Evolutionary conservation across 257 asterid genomes (phyloP), one percentile per base, ranked within the genome.

Genomic region (Plectranthus barbatus): DNA sequence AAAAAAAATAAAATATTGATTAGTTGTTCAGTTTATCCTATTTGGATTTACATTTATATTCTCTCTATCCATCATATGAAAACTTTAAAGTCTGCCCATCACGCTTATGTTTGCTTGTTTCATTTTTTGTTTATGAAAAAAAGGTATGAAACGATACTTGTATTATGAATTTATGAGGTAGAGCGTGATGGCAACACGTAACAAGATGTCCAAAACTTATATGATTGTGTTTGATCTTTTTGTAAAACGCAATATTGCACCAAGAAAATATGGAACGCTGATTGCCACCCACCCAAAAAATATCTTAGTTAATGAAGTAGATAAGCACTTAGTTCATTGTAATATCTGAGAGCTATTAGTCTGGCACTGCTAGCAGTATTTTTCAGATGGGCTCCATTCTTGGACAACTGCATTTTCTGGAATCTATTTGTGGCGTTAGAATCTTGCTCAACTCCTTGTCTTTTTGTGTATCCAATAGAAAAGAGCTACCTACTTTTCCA

Each of bases 341-440:
- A 12, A 17, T 41, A 17, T 33, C 59, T 45, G 60, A 9, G 33
- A 41, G 31, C 29, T 23, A 48, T 13, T 40, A 20, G 57, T 48
- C 39, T 68, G 13, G 60, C 61, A 58, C 18, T 58, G 51, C 52
- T 23, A 17, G 2, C 14, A 10, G 26, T 59, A 33, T 36, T 21
- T 34, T 46, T 59, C 54, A 50, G 49, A 65, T 51, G 63, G 72
- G 62, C 57, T 40, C 71, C 56, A 57, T 42, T 0, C 29, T 42
- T 17, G 69, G 58, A 17, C 18, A 9, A 11, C 46, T 61, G 58
- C 20, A 41, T 26, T 24, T 57, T 62, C 74, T 50, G 74, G 69
- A 51, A 67, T 71, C 54, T 31, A 5, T 51, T 24, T 36, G 70
- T 60, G 80, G 76, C 67, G 20, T 70, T 56, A 21, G 42, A 70